Evolutionary conservation across 1,139 yeast genomes (phyloP), one percentile per base, ranked within the genome.

Genomic region (Sugiyamaella neomexicana): DNA sequence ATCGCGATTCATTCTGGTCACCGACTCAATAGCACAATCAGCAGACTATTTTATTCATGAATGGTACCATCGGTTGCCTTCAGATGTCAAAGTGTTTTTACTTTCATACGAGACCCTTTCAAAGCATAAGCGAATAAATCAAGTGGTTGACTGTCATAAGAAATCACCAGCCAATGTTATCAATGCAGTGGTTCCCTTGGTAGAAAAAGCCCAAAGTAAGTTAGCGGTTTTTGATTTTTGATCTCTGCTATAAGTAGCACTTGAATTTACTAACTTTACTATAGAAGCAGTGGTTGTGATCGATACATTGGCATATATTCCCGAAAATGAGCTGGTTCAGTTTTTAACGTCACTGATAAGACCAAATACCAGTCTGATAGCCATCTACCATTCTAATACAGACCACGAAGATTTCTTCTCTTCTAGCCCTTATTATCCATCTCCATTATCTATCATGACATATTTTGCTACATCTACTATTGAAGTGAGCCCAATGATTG

Each of bases 381-480:
- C 86, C 0, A 77, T 82, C 0, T 83, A 71, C 60, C 96, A 89
- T 66, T 52, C 60, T 9, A 56, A 55, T 23, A 50, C 51, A 2
- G 57, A 60, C 8, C 44, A 52, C 53, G 53, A 52, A 43, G 45
- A 53, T 10, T 37, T 52, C 17, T 34, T 32, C 16, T 49, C 50
- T 12, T 37, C 54, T 7, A 52, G 56, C 25, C 52, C 62, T 1
- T 57, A 61, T 15, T 76, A 79, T 53, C 83, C 81, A 55, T 91
- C 95, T 1, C 66, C 78, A 0, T 67, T 77, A 34, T 74, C 75
- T 9, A 68, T 86, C 25, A 70, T 89, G 39, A 73, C 78, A 25
- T 88, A 81, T 62, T 79, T 88, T 65, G 90, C 97, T 3, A 85
- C 91, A 4, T 77, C 89, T 0, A 79, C 88, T 0, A 75, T 89